A percentile compares a stretch with the other conserved stretches of the same genome.
These are phyloP conservation scores for Dipteronia dyeriana DNA, from an alignment of 345 rosid genomes.

Conservation along the genomic window DNA sequence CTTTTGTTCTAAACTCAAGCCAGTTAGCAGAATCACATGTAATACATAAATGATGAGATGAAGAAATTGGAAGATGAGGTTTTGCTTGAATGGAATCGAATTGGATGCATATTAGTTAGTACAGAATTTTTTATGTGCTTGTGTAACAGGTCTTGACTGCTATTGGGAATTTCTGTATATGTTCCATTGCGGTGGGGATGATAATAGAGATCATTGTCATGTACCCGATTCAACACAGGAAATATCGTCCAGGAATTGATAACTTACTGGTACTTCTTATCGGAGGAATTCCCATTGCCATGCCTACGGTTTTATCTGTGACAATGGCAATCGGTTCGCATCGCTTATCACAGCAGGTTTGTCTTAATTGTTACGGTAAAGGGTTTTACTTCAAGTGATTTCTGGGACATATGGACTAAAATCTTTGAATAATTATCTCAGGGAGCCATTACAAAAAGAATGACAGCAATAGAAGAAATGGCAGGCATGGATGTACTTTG, in stretches of 20 bases:
- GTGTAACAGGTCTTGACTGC: slow-evolving; percentile 67
- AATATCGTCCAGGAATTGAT: slow-evolving; percentile 84
- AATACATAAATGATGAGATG: too few species aligned
- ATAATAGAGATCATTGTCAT: slow-evolving; percentile 75
- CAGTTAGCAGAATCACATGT: neutral
- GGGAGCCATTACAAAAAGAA: slow-evolving; percentile 77
- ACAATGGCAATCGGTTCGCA: slow-evolving; percentile 78
- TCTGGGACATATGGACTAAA: neutral
- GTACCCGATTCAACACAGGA: slow-evolving; percentile 81
- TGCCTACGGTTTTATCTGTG: slow-evolving; percentile 72
- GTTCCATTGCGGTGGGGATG: slow-evolving; percentile 87
- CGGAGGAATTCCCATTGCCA: slow-evolving; percentile 76
- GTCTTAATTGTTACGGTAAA: slow-evolving; percentile 6
- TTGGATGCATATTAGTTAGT: neutral
- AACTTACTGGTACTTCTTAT: slow-evolving; percentile 68
- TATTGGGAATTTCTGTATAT: slow-evolving; percentile 90
- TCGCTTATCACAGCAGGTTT: slow-evolving; percentile 61
- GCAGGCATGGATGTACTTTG: slow-evolving; percentile 77
- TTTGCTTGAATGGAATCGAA: too few species aligned
- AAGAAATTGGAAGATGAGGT: too few species aligned
- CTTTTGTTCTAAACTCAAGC: neutral
- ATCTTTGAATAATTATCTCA: slow-evolving; percentile 20
- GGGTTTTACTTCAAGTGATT: neutral
- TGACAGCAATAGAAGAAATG: slow-evolving; percentile 81
- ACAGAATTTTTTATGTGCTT: neutral